Evolutionary conservation across 2,329 filamentous ascomycete species (phyloP), one percentile per base, ranked within the genome.

Genomic region (Fusarium siculi): DNA sequence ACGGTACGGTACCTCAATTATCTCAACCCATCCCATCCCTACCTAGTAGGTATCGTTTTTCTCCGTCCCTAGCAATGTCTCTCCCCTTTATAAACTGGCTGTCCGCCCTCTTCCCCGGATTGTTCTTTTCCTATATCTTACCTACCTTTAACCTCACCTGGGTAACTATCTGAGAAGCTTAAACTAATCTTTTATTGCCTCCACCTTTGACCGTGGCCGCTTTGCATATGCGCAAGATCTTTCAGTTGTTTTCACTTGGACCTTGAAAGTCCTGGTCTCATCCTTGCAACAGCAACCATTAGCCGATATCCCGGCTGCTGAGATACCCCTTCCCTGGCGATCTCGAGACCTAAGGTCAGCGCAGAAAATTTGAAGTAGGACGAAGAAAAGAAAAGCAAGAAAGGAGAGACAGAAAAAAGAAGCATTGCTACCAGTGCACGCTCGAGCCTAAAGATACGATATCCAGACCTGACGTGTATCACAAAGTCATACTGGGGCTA

Each of bases 71-170:
- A 11, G 25, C 42, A 49, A 49, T 57, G 18, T 56, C 58, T 60
- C 56, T 61, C 59, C 71, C 70, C 71, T 69, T 69, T 65, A 49
- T 65, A 54, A 63, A 30, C 25, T 52, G 42, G 58, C 65, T 59
- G 68, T 57, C 65, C 62, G 65, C 58, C 60, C 39, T 40, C 64
- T 58, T 62, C 67, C 66, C 73, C 66, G 53, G 67, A 74, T 49
- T 25, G 14, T 36, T 36, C 40, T 19, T 28, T 57, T 28, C 40
- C 15, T 21, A 25, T 19, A 32, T 56, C 63, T 53, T 47, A 56
- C 23, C 50, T 37, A 28, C 28, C 46, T 49, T 49, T 49, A 49
- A 30, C 21, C 28, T 32, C 14, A n/a, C 28, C 21, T 32, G 44
- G 44, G 25, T 28, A 23, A 32, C 23, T 60, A 14, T 39, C 21